Base-by-base conservation (phyloP, 2,329 filamentous ascomycete species). In the Mycosphaerelloides madeirae region DNA sequence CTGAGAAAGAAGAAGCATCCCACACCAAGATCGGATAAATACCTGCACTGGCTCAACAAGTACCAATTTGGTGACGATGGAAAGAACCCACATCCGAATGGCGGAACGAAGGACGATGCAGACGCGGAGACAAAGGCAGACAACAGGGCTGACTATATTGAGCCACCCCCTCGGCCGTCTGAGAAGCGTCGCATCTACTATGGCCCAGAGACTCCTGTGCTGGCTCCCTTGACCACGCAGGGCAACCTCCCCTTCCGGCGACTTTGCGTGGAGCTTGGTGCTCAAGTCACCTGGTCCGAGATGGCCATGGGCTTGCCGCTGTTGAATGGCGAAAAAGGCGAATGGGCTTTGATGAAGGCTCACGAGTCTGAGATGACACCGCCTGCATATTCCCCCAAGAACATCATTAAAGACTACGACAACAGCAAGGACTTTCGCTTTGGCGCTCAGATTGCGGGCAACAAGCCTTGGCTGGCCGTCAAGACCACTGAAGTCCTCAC, bases 101-200 rank as follows among this genome's bases (percentile, higher is more conserved):
- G 41, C 3, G 41, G 54, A 19, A 47, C 46, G 12, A 52, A 55
- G 14, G 46, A 47, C 13, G 52, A 56, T 15, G 54, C 33, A 6
- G 50, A 57, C 11, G 43, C 31, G 41, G 64, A 66, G n/a, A 13
- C 16, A 15, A 68, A 70, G 28, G 71, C 85, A 48, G 89, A 95
- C 39, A 80, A 85, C 49, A 79, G 87, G 41, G 91, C 93, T 6
- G 76, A 78, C 46, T 97, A 85, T 63, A 76, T 81, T n/a, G 90
- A 97, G 48, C 83, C 88, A 18, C 91, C 91, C 0, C 83, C 96
- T 61, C 80, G 85, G 60, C 83, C 93, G 1, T 96, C 91, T 0
- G 93, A 98, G 70, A 98, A 98, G 73, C 80, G 93, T 46, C 81
- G 83, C 39, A 75, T 98, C 44, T 97, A 98, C 69, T 97, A 97